phyloP scores from a whole-genome alignment of 2,329 filamentous ascomycete species.

The Pseudomassariella vexata region DNA sequence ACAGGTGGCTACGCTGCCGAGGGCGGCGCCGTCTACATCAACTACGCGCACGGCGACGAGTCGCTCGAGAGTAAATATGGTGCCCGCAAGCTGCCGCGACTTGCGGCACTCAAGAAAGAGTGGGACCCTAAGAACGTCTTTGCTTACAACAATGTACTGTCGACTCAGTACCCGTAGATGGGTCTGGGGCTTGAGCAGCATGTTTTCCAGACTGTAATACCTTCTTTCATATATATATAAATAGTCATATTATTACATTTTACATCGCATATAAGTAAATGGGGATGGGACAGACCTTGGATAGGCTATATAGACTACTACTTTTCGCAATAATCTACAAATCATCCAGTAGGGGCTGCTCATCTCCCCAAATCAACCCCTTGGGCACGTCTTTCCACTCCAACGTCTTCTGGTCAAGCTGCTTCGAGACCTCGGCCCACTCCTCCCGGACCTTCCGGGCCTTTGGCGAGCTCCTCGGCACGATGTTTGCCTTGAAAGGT shows the following conservation, averaged over 20 bases:
- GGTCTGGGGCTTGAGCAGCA: too few species aligned
- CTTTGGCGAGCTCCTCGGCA: conserved; percentile 6
- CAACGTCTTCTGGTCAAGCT: conserved; percentile 16
- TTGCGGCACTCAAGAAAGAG: not conserved
- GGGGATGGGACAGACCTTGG: too few species aligned
- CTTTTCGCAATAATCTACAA: too few species aligned
- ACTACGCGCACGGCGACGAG: conserved; percentile 3
- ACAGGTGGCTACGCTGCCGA: not conserved
- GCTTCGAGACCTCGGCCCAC: conserved; percentile 12
- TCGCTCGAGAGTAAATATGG: conserved; percentile 2
- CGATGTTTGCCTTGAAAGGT: conserved; percentile 9
- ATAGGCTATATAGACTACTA: too few species aligned
- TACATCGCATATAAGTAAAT: too few species aligned
- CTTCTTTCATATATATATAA: too few species aligned
- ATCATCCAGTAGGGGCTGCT: too few species aligned
- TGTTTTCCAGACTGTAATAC: too few species aligned
- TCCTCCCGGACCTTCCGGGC: conserved; percentile 6
- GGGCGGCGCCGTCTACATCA: conserved; percentile 1
- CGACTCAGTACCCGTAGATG: not conserved
- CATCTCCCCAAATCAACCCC: conserved; percentile 11
- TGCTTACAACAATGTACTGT: not conserved
- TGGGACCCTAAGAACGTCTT: conserved; percentile 5
- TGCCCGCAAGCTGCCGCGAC: not conserved
- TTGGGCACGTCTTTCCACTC: conserved; percentile 21
- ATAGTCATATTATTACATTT: too few species aligned